These are phyloP conservation scores for Umbelopsis vinacea DNA, from an alignment of 192 early-diverging fungal genomes.

Conservation along the genomic window DNA sequence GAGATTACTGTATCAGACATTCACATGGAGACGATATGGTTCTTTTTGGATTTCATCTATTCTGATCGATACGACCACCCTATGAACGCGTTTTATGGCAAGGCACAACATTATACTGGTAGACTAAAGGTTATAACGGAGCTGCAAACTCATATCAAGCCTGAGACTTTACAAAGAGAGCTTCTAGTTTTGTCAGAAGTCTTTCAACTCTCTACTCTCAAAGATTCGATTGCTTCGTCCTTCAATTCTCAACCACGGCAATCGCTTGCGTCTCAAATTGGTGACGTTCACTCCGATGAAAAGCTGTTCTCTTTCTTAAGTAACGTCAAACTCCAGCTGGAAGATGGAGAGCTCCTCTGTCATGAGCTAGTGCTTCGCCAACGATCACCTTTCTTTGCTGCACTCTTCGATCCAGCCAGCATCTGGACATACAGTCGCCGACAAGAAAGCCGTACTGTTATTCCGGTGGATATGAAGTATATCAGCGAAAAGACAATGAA, in stretches of 20 bases:
- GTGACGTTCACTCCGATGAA: slow-evolving; percentile 12
- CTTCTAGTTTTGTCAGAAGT: slow-evolving; percentile 40
- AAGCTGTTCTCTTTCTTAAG: neutral
- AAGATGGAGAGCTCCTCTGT: slow-evolving; percentile 38
- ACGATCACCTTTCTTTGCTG: slow-evolving; percentile 68
- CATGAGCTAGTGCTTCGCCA: slow-evolving; percentile 60
- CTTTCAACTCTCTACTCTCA: slow-evolving; percentile 42
- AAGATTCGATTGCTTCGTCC: slow-evolving; percentile 43
- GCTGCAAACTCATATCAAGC: neutral
- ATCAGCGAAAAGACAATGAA: slow-evolving; percentile 51
- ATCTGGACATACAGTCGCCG: slow-evolving; percentile 54
- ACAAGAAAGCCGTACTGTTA: slow-evolving; percentile 6
- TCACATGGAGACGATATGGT: slow-evolving; percentile 40
- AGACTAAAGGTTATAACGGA: neutral
- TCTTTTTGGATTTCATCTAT: slow-evolving; percentile 60
- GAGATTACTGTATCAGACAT: slow-evolving; percentile 25
- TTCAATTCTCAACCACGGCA: slow-evolving; percentile 41
- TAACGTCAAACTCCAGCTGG: slow-evolving; percentile 40
- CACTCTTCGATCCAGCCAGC: slow-evolving; percentile 53
- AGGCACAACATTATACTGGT: neutral
- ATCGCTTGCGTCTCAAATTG: slow-evolving; percentile 36
- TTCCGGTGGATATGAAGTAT: slow-evolving; percentile 58
- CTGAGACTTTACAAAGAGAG: slow-evolving; percentile 40
- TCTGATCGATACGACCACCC: slow-evolving; percentile 50
- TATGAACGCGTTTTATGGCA: slow-evolving; percentile 39